Conservation (phyloP, 257 asterid genomes). For the Solanum arcanum region DNA sequence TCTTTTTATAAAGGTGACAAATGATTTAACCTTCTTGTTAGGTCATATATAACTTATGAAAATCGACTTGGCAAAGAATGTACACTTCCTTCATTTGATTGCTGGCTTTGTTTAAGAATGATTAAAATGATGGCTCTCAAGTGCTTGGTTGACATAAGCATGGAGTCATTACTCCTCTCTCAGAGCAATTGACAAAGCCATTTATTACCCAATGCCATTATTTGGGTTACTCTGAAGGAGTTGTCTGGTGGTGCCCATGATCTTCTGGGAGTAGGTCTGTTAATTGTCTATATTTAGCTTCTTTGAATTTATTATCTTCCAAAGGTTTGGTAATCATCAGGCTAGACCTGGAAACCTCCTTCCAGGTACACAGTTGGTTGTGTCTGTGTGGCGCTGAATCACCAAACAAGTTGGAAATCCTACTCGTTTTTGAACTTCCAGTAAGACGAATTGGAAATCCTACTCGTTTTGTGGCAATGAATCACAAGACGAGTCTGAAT, state of each 20-base stretch:
- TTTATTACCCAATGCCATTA: not conserved
- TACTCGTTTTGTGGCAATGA: too few species aligned
- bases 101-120: conserved; percentile 94
- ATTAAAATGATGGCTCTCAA: conserved; percentile 4
- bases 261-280: conserved; percentile 76
- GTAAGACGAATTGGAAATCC: too few species aligned
- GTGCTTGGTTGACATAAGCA: too few species aligned
- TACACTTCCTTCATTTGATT: conserved; percentile 68
- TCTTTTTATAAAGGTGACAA: too few species aligned
- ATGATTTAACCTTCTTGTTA: too few species aligned
- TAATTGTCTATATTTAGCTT: not conserved
- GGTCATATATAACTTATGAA: not conserved
- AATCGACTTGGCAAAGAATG: conserved; percentile 57
- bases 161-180: too few species aligned
- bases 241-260: conserved; percentile 67
- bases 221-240: conserved; percentile 54
- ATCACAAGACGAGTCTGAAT: not conserved
- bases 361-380: conserved; percentile 59
- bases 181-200: too few species aligned
- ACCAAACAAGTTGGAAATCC: too few species aligned
- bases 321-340: not conserved
- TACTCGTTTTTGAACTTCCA: too few species aligned
- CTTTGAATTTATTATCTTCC: not conserved
- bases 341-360: conserved; percentile 2
- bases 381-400: conserved; percentile 61